Conservation (phyloP, 75 land plant genomes). For the Ceratopteris richardii region DNA sequence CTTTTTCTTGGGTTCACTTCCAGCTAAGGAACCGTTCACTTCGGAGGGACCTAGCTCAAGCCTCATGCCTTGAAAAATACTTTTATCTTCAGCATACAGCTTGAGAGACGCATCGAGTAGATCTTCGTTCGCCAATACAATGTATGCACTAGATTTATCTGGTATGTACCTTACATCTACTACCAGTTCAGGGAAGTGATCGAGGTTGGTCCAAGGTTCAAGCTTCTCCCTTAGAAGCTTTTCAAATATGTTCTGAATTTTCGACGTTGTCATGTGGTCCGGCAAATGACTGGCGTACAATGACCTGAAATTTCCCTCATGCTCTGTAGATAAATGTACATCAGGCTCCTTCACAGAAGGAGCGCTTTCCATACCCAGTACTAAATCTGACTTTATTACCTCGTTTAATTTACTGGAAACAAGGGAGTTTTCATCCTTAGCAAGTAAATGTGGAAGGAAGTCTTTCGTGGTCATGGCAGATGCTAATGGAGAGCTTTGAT, state of each 20-base stretch:
- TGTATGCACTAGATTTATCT: conserved; percentile 14
- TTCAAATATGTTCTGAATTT: conserved; percentile 20
- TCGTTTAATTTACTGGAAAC: not conserved
- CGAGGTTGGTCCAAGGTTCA: conserved; percentile 3
- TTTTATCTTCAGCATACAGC: conserved; percentile 17
- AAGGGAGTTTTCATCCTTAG: not conserved
- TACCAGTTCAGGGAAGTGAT: conserved; percentile 5
- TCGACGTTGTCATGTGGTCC: conserved; percentile 8
- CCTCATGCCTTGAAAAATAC: conserved; percentile 18
- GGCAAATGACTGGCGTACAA: conserved; percentile 23
- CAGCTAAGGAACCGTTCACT: not conserved
- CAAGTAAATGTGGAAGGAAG: not conserved
- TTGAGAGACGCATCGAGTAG: conserved; percentile 13
- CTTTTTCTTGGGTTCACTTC: not conserved
- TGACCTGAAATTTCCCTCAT: not conserved
- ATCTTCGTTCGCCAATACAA: conserved; percentile 17
- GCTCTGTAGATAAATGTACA: conserved; percentile 4
- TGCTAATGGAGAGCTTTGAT: not conserved
- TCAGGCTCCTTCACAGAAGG: conserved; percentile 9
- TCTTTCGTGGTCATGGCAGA: not conserved
- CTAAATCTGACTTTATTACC: not conserved
- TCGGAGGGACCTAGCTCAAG: conserved; percentile 7
- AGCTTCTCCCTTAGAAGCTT: conserved; percentile 21
- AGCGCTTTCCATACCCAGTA: too few relatives aligned
- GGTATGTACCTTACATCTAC: conserved; percentile 11